These are phyloP conservation scores for Daldinia sp. DNA, from an alignment of 2,329 filamentous ascomycete species.

Conservation along the genomic window DNA sequence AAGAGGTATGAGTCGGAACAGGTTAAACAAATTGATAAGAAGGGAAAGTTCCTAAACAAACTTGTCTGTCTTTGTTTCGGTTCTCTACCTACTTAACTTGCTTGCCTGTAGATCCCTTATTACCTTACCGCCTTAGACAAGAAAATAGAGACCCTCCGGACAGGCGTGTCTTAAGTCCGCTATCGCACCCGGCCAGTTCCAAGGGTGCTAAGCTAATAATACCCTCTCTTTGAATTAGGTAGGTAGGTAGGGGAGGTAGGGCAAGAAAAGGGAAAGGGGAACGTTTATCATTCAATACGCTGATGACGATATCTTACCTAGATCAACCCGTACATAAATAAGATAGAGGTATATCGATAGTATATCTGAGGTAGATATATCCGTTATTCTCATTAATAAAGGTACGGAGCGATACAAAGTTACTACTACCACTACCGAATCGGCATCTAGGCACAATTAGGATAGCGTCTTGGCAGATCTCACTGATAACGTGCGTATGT, in stretches of 20 bases:
- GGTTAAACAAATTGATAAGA: neutral
- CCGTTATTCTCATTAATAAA: no score
- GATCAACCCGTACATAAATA: neutral
- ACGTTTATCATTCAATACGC: neutral
- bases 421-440: neutral
- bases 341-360: no score
- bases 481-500: conserved; percentile 26
- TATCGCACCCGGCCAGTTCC: neutral
- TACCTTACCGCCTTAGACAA: neutral
- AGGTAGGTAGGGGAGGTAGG: no score
- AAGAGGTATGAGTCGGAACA: conserved; percentile 19
- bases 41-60: neutral
- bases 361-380: no score
- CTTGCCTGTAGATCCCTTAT: no score
- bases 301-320: conserved; percentile 27
- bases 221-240: neutral
- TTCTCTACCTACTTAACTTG: no score
- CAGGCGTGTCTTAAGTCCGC: neutral
- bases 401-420: neutral
- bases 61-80: conserved; percentile 1
- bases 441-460: conserved; percentile 8
- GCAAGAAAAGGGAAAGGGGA: neutral
- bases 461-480: conserved; percentile 38
- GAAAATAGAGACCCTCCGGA: neutral
- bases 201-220: neutral